These are phyloP conservation scores for Exophiala lecanii-corni DNA, from an alignment of 2,329 filamentous ascomycete genomes.

Conservation along the genomic window DNA sequence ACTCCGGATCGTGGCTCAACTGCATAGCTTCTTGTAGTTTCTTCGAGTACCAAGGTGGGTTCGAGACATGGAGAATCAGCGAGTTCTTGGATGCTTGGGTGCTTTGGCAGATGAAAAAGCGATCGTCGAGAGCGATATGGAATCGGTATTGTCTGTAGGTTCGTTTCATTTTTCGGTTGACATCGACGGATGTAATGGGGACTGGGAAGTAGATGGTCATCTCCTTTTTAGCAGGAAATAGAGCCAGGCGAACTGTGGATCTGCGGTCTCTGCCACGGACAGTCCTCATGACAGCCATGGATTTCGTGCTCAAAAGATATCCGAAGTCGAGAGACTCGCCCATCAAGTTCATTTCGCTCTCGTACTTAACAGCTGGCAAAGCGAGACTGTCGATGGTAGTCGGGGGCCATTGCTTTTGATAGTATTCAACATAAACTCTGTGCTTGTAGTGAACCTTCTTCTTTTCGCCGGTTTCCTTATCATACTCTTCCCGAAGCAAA, in stretches of 20 bases:
- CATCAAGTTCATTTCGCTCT: conserved; percentile 16
- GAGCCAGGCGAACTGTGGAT: conserved; percentile 32
- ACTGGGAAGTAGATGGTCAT: conserved; percentile 41
- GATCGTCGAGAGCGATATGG: conserved; percentile 24
- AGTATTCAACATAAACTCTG: conserved; percentile 11
- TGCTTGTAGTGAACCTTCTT: not conserved
- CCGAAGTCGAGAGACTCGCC: conserved; percentile 23
- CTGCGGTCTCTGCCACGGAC: conserved; percentile 21
- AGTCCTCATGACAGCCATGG: conserved; percentile 21
- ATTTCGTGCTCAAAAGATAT: conserved; percentile 11
- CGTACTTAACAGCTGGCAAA: conserved; percentile 17
- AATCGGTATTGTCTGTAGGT: conserved; percentile 24
- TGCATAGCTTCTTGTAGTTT: conserved; percentile 23
- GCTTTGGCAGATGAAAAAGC: conserved; percentile 17
- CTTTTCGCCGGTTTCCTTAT: not conserved
- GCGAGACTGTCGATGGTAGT: conserved; percentile 16
- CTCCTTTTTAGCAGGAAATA: conserved; percentile 39
- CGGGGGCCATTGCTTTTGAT: not conserved
- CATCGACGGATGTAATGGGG: conserved; percentile 11
- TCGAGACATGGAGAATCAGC: conserved; percentile 22
- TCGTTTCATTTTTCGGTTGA: conserved; percentile 4
- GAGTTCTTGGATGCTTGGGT: conserved; percentile 3
- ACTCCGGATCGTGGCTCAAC: conserved; percentile 39
- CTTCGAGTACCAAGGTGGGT: conserved; percentile 25
- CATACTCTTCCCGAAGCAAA: not conserved